A percentile compares a stretch with the other conserved stretches of the same genome.
Evolutionary conservation across 1,139 yeast species (phyloP).

Genomic region (Kodamaea fungicola): DNA sequence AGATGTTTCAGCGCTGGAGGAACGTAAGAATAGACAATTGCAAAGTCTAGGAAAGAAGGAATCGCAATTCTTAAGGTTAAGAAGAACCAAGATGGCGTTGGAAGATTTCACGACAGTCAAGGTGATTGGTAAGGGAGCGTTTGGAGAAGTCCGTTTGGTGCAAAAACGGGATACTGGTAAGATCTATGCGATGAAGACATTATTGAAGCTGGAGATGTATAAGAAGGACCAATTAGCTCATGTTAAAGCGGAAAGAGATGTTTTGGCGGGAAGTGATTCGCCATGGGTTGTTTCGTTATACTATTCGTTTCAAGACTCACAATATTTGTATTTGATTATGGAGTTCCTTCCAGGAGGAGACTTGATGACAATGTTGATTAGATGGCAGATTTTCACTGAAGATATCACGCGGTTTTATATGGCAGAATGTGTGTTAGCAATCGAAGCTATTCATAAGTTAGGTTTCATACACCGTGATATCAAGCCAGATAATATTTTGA

Average conservation of each 20-base stretch:
- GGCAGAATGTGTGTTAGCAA: constrained; percentile 85
- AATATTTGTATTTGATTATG: constrained; percentile 74
- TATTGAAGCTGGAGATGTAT: constrained; percentile 77
- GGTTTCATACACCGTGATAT: constrained; percentile 80
- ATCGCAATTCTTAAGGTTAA: constrained; percentile 68
- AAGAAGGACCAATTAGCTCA: constrained; percentile 81
- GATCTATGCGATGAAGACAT: constrained; percentile 81
- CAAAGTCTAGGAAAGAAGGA: constrained; percentile 72
- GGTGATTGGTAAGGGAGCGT: constrained; percentile 84
- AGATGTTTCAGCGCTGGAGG: constrained; percentile 61
- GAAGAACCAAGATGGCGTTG: constrained; percentile 70
- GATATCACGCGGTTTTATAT: constrained; percentile 80
- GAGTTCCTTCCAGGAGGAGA: constrained; percentile 87
- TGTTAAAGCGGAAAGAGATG: constrained; percentile 84
- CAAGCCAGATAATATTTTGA: constrained; percentile 77
- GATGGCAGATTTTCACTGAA: constrained; percentile 85
- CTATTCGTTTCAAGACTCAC: constrained; percentile 77
- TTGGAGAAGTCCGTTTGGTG: constrained; percentile 81
- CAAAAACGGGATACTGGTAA: constrained; percentile 81
- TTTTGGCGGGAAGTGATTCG: constrained; percentile 78
- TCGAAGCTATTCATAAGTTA: constrained; percentile 75
- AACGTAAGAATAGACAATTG: constrained; percentile 69
- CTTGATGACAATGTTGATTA: constrained; percentile 80
- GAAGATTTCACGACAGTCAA: constrained; percentile 78
- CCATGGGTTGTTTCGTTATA: constrained; percentile 85